Conservation (phyloP, 202 grass and related monocot species). For the Schoenoplectus tabernaemontani region DNA sequence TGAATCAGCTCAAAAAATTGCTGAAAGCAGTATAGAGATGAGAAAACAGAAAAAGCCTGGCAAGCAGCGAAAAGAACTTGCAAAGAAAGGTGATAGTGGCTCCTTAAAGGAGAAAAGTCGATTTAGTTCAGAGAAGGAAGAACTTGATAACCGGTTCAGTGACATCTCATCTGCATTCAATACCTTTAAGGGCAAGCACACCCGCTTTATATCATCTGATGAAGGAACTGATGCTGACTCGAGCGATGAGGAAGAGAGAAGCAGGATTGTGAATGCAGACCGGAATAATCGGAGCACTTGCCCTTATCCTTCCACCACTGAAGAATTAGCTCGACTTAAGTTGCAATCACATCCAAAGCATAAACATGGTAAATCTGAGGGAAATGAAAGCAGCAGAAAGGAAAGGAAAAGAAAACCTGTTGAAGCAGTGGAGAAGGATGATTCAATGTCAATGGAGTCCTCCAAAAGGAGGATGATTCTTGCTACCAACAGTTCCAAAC, state of each 20-base stretch:
- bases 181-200: constrained; percentile 54
- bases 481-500: neutral
- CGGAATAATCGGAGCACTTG: constrained; percentile 50
- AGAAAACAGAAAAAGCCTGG: neutral
- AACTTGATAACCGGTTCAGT: constrained; percentile 52
- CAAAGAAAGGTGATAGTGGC: constrained; percentile 2
- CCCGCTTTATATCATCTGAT: constrained; percentile 66
- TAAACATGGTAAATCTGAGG: constrained; percentile 26
- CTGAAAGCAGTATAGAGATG: neutral
- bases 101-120: constrained; percentile 29
- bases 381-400: constrained; percentile 25
- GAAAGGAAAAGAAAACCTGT: constrained; percentile 46
- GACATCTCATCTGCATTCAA: constrained; percentile 21
- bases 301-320: constrained; percentile 79
- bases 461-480: constrained; percentile 36
- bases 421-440: constrained; percentile 6
- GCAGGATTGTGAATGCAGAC: constrained; percentile 34
- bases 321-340: constrained; percentile 74
- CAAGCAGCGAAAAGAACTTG: constrained; percentile 1
- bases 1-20: neutral
- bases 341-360: constrained; percentile 49
- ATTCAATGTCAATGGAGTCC: constrained; percentile 31
- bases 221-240: constrained; percentile 35
- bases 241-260: constrained; percentile 27
- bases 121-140: constrained; percentile 40